Base-by-base conservation (phyloP, 257 asterid species). In the Primulina huaijiensis region DNA sequence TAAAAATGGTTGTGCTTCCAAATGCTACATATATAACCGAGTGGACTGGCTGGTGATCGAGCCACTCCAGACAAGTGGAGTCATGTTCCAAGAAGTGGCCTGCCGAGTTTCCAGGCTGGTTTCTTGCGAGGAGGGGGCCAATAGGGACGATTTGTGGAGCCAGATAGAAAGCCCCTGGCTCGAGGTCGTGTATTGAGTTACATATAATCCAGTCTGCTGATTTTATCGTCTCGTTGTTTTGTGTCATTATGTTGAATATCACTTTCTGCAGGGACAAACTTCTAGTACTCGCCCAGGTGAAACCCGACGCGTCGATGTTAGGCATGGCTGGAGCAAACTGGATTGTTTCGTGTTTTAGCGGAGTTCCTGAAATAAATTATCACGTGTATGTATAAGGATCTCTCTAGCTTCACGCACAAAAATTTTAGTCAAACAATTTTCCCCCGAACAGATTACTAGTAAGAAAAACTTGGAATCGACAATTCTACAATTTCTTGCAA, bases 1-100 rank as follows among this genome's bases (percentile, higher is more conserved):
- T 40, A 10, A 78, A 69, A 0, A 60, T 37, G 1, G 75, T 61
- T 0, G 67, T 37, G 76, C 82, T 78, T 7, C 88, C 83, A n/a
- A 83, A 80, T 1, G 85, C 81, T 7, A 74, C 53, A 69, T 83
- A 83, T 43, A 83, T 10, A 14, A 83, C 85, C 0, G 88, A 83
- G 60, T 46, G 2, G 14, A 21, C 17, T 8, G 79, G 76, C 9
- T 83, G 82, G 9, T 64, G 73, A 40, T 83, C 77, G 8, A 83
- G 82, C 88, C 88, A 83, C 8, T 70, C 72, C 3, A 80, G 64
- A 62, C 81, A 75, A 6, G 66, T 57, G 8, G 67, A 40, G 46
- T 80, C 84, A 20, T 66, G 67, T 5, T 50, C n/a, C 63, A 64
- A 53, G 62, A 82, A 73, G 50, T 73, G 70, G 19, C 81, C 81